Evolutionary conservation across 2,329 filamentous ascomycete genomes (phyloP).

Genomic region (Fusarium newnesense): DNA sequence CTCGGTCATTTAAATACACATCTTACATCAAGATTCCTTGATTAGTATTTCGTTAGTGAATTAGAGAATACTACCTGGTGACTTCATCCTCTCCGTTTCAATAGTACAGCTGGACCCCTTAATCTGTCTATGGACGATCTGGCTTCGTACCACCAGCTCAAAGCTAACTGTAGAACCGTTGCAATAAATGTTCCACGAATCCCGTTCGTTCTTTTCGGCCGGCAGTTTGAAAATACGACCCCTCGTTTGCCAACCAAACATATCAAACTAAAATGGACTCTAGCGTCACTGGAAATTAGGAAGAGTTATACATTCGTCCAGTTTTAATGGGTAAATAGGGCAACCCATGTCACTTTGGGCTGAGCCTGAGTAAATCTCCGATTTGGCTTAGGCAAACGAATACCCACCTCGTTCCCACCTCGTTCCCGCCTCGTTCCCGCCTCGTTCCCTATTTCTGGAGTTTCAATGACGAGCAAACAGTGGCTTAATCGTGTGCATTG

Average conservation of each 20-base stretch:
- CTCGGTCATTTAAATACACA: neutral
- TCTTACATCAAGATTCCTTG: rapidly evolving
- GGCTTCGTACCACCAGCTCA: neutral
- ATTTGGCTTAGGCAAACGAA: neutral
- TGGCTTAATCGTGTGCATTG: neutral
- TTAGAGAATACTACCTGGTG: too few relatives aligned
- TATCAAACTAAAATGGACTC: neutral
- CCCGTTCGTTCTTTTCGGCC: too few relatives aligned
- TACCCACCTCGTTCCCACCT: neutral
- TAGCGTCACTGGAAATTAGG: neutral
- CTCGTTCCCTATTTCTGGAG: neutral
- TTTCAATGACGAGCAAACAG: too few relatives aligned
- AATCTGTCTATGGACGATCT: neutral
- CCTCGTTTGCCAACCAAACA: neutral
- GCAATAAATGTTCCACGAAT: neutral
- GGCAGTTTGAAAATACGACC: neutral
- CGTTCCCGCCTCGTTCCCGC: too few relatives aligned
- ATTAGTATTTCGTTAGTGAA: too few relatives aligned
- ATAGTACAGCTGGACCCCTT: neutral
- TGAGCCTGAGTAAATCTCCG: neutral
- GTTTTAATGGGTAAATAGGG: neutral
- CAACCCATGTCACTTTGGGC: rapidly evolving
- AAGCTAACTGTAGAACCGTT: neutral
- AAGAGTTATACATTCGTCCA: neutral
- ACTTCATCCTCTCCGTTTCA: neutral